Conservation (phyloP, 1,139 yeast species). For the Lodderomyces margitis region DNA sequence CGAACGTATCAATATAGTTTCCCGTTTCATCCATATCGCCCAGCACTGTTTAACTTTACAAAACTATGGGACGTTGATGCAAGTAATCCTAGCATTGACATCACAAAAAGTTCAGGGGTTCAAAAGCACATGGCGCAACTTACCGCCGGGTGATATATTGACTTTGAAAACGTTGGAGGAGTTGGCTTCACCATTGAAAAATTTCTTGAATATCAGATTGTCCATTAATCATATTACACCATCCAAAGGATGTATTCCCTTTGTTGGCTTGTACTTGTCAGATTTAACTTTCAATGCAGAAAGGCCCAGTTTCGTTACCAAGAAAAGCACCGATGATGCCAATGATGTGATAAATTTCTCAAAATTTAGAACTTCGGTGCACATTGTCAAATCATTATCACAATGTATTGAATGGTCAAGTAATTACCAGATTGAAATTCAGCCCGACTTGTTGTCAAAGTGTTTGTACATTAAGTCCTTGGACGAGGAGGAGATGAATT, state of each 20-base stretch:
- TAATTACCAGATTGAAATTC: slow-evolving; percentile 49
- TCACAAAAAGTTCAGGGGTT: slow-evolving; percentile 63
- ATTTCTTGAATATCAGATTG: slow-evolving; percentile 63
- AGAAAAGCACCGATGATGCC: slow-evolving; percentile 1
- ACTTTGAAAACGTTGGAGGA: slow-evolving; percentile 66
- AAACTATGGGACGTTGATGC: slow-evolving; percentile 85
- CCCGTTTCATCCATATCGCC: slow-evolving; percentile 84
- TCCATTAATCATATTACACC: slow-evolving; percentile 64
- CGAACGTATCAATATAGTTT: slow-evolving; percentile 65
- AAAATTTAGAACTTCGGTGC: slow-evolving; percentile 74
- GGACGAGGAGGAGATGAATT: slow-evolving; percentile 73
- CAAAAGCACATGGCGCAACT: slow-evolving; percentile 70
- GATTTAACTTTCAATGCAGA: slow-evolving; percentile 83
- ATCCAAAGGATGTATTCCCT: slow-evolving; percentile 82
- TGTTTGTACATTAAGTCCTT: slow-evolving; percentile 80
- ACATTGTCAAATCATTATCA: slow-evolving; percentile 73
- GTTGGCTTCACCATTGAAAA: slow-evolving; percentile 61
- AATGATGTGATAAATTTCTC: slow-evolving; percentile 61
- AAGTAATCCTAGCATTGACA: slow-evolving; percentile 79
- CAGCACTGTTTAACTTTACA: slow-evolving; percentile 69
- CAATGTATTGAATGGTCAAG: slow-evolving; percentile 85
- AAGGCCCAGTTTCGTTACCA: slow-evolving; percentile 47
- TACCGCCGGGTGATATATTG: slow-evolving; percentile 56
- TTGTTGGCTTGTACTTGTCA: slow-evolving; percentile 79
- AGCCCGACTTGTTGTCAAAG: slow-evolving; percentile 69